Evolutionary conservation across 163 green algal species (phyloP).

Genomic region (Trebouxiophyceae sp.): DNA sequence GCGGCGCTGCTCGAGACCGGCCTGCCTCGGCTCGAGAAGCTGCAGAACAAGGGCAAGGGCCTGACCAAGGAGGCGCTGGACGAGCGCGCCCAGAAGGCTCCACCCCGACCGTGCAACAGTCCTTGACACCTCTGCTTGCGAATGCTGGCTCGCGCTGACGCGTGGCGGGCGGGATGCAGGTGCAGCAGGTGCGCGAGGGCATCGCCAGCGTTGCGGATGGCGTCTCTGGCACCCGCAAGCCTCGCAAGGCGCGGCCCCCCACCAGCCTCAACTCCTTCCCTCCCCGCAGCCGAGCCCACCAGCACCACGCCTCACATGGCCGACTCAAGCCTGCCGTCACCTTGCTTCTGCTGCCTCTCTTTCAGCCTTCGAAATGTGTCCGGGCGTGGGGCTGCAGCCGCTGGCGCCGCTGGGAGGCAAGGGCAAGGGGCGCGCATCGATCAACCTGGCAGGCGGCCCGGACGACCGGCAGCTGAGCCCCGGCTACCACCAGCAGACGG

Average conservation of each 20-base stretch:
- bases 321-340: not conserved
- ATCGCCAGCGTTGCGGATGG: constrained; percentile 39
- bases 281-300: not conserved
- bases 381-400: not conserved
- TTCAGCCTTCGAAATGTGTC: not conserved
- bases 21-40: constrained; percentile 36
- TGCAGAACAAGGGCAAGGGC: constrained; percentile 40
- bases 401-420: constrained; percentile 6
- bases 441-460: constrained; percentile 9
- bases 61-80: constrained; percentile 26
- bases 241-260: constrained; percentile 11
- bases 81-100: constrained; percentile 20
- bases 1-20: constrained; percentile 31
- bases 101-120: not conserved
- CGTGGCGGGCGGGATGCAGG: constrained; percentile 9
- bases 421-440: not conserved
- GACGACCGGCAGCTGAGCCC: constrained; percentile 3
- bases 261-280: not conserved
- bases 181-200: constrained; percentile 27
- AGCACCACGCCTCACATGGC: not conserved
- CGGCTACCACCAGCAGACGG: constrained; percentile 34
- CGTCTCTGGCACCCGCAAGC: constrained; percentile 15
- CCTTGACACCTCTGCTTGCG: not conserved
- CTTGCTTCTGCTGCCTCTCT: not conserved
- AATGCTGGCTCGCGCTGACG: not conserved